These are phyloP conservation scores for Candolleomyces eurysporus DNA, from an alignment of 768 basidiomycete species.

Conservation along the genomic window DNA sequence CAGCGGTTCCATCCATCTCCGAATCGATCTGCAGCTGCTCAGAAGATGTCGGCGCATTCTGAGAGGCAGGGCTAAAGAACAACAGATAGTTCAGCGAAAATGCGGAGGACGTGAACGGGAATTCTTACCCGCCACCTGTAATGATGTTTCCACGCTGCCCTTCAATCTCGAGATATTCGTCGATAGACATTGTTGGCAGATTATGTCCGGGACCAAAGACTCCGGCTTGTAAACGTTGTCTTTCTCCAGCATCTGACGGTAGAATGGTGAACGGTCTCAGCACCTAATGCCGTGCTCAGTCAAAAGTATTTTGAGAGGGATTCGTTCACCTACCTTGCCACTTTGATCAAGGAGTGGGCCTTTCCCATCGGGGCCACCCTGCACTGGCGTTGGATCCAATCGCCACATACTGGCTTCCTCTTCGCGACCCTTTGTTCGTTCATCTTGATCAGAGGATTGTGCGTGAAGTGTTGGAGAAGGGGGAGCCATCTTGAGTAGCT, in stretches of 20 bases:
- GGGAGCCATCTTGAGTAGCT: slow-evolving; percentile 60
- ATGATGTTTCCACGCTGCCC: slow-evolving; percentile 81
- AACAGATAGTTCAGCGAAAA: slow-evolving; percentile 4
- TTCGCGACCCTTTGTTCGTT: slow-evolving; percentile 35
- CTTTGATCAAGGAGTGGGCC: slow-evolving; percentile 70
- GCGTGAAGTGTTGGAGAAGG: slow-evolving; percentile 30
- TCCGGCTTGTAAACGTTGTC: slow-evolving; percentile 68
- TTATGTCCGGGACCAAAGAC: slow-evolving; percentile 85
- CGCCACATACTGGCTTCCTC: slow-evolving; percentile 65
- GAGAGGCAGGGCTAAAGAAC: slow-evolving; percentile 58
- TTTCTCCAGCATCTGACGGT: slow-evolving; percentile 64
- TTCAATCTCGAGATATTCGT: slow-evolving; percentile 91
- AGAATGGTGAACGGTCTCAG: slow-evolving; percentile 92
- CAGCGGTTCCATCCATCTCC: slow-evolving; percentile 78
- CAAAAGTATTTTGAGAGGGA: neutral
- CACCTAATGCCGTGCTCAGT: slow-evolving; percentile 46
- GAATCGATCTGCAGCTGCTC: slow-evolving; percentile 78
- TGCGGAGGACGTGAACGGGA: neutral
- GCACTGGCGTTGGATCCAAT: slow-evolving; percentile 55
- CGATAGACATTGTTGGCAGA: slow-evolving; percentile 93
- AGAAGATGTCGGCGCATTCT: slow-evolving; percentile 63
- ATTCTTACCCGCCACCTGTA: slow-evolving; percentile 77
- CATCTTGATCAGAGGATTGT: slow-evolving; percentile 32
- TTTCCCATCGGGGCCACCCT: slow-evolving; percentile 43
- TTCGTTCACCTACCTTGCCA: slow-evolving; percentile 59